phyloP scores from a whole-genome alignment of 306 rosid genomes.

The Cicer arietinum region DNA sequence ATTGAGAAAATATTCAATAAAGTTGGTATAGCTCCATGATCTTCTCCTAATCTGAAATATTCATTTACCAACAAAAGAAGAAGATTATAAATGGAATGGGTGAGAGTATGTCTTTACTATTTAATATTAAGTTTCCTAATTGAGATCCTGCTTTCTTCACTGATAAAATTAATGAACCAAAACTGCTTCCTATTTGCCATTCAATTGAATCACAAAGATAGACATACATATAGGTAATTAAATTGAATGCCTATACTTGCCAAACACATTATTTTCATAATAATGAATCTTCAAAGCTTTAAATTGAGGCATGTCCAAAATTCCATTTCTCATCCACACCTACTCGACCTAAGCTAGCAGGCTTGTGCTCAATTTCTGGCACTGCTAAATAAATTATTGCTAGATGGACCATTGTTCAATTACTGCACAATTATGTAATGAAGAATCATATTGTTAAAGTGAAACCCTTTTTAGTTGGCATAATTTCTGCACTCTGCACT shows the following conservation, averaged over 20 bases:
- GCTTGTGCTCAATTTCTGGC: constrained; percentile 28
- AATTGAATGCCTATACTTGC: constrained; percentile 35
- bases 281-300: constrained; percentile 17
- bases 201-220: constrained; percentile 46
- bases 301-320: constrained; percentile 24
- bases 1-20: too few species aligned
- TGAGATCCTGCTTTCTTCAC: background rate
- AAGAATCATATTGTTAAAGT: constrained; percentile 38
- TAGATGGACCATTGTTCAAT: constrained; percentile 44
- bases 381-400: background rate
- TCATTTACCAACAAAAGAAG: too few species aligned
- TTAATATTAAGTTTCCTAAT: background rate
- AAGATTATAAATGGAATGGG: background rate
- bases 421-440: constrained; percentile 42
- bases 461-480: constrained; percentile 47
- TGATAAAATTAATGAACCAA: constrained; percentile 2
- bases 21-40: too few species aligned
- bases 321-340: constrained; percentile 36
- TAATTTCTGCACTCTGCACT: background rate
- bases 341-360: constrained; percentile 37
- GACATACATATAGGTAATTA: background rate
- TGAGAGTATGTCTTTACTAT: constrained; percentile 13
- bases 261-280: constrained; percentile 23
- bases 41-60: too few species aligned
- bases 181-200: constrained; percentile 30